Conservation (phyloP, 1,284 basidiomycete species). For the Mycena citricolor region DNA sequence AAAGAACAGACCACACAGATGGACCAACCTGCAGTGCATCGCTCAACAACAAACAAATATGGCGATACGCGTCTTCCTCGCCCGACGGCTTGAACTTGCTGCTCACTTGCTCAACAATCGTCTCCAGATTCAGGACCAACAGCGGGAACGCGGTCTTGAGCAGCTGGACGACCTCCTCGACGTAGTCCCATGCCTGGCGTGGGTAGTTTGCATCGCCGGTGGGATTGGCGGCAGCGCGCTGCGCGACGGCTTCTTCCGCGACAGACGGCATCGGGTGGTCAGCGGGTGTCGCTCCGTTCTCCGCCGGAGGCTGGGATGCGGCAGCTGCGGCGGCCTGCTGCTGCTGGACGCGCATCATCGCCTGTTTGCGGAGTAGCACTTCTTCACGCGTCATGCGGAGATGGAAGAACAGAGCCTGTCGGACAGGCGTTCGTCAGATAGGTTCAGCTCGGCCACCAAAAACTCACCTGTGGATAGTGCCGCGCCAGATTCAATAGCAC, state of each 20-base stretch:
- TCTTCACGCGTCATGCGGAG: slow-evolving; percentile 93
- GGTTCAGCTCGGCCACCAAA: slow-evolving; percentile 9
- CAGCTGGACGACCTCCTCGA: slow-evolving; percentile 94
- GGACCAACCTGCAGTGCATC: slow-evolving; percentile 63
- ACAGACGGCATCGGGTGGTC: slow-evolving; percentile 23
- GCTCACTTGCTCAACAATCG: slow-evolving; percentile 94
- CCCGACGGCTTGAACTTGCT: slow-evolving; percentile 88
- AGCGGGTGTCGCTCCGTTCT: slow-evolving; percentile 1
- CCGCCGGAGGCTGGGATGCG: slow-evolving; percentile 11
- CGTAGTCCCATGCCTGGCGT: slow-evolving; percentile 85
- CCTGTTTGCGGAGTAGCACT: slow-evolving; percentile 55
- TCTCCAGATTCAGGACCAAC: slow-evolving; percentile 93
- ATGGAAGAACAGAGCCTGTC: slow-evolving; percentile 92
- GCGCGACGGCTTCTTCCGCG: slow-evolving; percentile 14
- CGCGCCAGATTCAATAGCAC: slow-evolving; percentile 91
- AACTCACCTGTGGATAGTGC: slow-evolving; percentile 85
- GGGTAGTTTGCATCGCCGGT: slow-evolving; percentile 37
- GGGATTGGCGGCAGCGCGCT: slow-evolving; percentile 18
- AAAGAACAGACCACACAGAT: slow-evolving; percentile 11
- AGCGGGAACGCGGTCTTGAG: slow-evolving; percentile 97
- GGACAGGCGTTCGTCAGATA: slow-evolving; percentile 18
- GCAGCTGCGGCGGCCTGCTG: slow-evolving; percentile 15
- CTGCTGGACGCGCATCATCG: slow-evolving; percentile 24
- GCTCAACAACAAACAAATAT: slow-evolving; percentile 81
- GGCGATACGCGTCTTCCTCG: slow-evolving; percentile 95